Conservation (phyloP, 257 asterid species). For the Phtheirospermum japonicum region DNA sequence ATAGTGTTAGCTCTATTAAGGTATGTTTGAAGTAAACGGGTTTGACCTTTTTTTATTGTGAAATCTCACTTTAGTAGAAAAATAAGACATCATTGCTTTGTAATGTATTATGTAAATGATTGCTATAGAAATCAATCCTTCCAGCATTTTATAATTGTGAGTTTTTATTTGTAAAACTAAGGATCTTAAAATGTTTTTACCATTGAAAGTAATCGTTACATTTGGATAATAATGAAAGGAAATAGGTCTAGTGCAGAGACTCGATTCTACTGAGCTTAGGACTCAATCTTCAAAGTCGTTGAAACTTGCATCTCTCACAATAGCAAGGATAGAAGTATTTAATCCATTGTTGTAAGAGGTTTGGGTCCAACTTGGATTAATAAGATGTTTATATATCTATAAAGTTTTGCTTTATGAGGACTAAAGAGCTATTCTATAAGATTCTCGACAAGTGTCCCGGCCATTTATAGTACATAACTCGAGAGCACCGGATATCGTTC, state of each 20-base stretch:
- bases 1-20: no score
- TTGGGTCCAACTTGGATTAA: conserved; percentile 15
- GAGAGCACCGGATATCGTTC: no score
- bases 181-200: conserved; percentile 13
- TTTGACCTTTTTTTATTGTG: conserved; percentile 9
- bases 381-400: neutral
- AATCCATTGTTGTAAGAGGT: conserved; percentile 14
- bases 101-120: neutral
- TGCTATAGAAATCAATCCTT: neutral
- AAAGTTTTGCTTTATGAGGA: neutral
- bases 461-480: no score
- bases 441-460: no score
- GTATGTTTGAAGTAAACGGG: no score
- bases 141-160: conserved; percentile 11
- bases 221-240: conserved; percentile 5
- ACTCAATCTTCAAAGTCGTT: conserved; percentile 7
- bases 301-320: conserved; percentile 1
- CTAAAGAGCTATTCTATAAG: no score
- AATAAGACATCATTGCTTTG: neutral
- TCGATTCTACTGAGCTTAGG: neutral
- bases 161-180: conserved; percentile 14
- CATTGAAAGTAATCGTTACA: neutral
- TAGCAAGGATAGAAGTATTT: neutral
- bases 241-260: no score
- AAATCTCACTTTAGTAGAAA: neutral